Conservation (phyloP, 805 yeast genomes). For the Vanderwaltozyma verrucispora region DNA sequence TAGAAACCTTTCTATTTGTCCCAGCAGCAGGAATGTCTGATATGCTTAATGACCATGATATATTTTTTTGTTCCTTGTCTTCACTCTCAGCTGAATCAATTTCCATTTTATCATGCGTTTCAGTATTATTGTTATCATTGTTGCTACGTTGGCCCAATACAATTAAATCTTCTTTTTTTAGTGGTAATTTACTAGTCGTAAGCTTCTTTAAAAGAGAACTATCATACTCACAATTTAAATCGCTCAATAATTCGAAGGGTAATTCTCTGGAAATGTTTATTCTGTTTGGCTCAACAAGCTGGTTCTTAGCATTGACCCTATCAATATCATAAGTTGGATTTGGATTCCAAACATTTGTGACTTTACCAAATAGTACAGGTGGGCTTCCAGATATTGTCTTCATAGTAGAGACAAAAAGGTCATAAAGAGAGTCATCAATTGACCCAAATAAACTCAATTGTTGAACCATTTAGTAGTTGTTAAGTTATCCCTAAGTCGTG, state of each 20-base stretch:
- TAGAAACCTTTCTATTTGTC: conserved; percentile 42
- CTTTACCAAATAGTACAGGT: conserved; percentile 21
- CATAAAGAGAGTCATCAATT: conserved; percentile 23
- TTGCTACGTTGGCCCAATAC: too few species aligned
- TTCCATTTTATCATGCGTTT: conserved; percentile 2
- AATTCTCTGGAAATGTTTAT: conserved; percentile 18
- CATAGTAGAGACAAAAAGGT: conserved; percentile 21
- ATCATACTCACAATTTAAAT: conserved; percentile 6
- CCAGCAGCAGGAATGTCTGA: conserved; percentile 75
- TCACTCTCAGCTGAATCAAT: not conserved
- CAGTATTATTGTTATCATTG: too few species aligned
- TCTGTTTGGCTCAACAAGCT: conserved; percentile 25
- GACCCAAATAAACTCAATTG: conserved; percentile 23
- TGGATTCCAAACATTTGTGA: conserved; percentile 23
- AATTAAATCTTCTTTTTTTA: conserved; percentile 5
- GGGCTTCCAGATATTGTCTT: conserved; percentile 22
- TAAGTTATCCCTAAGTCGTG: too few species aligned
- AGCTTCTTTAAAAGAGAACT: conserved; percentile 12
- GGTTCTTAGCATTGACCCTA: conserved; percentile 21
- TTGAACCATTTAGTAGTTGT: conserved; percentile 28
- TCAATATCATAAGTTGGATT: conserved; percentile 18
- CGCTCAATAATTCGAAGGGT: conserved; percentile 10
- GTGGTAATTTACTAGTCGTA: conserved; percentile 8
- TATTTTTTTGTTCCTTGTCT: not conserved
- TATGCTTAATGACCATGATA: conserved; percentile 50